Evolutionary conservation across 495 filamentous ascomycete species (phyloP).

Genomic region (Hyaloscypha variabilis): DNA sequence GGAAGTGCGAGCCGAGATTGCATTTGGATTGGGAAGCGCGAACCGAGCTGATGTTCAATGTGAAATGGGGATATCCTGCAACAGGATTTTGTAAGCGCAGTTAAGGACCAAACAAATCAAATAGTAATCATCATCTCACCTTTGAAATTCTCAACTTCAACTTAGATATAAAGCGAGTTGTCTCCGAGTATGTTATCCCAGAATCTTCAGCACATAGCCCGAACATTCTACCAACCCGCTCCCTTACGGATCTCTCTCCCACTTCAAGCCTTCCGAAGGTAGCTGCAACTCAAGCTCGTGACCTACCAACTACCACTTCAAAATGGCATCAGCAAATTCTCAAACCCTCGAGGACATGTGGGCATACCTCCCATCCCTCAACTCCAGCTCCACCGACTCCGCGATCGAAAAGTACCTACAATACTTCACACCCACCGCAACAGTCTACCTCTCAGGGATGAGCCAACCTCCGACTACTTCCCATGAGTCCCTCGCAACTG

Average conservation of each 20-base stretch:
- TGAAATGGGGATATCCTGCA: no score
- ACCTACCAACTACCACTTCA: not conserved
- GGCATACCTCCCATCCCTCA: not conserved
- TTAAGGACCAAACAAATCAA: no score
- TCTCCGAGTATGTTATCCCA: no score
- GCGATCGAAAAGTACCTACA: not conserved
- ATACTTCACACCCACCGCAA: constrained; percentile 6
- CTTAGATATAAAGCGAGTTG: no score
- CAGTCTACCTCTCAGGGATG: not conserved
- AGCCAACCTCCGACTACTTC: not conserved
- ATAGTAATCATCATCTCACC: no score
- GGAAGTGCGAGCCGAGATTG: no score
- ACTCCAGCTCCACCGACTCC: not conserved
- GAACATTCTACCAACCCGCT: no score
- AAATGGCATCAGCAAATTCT: constrained; percentile 5
- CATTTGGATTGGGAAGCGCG: no score
- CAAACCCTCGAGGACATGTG: constrained; percentile 6
- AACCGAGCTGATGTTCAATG: no score
- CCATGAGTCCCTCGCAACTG: not conserved
- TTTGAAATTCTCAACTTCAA: no score
- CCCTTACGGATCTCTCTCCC: not conserved
- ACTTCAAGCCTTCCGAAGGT: not conserved
- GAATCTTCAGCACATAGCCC: no score
- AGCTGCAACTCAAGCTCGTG: not conserved
- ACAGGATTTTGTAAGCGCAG: no score